phyloP scores from a whole-genome alignment of 495 filamentous ascomycete genomes.

The Aspergillus wentii region DNA sequence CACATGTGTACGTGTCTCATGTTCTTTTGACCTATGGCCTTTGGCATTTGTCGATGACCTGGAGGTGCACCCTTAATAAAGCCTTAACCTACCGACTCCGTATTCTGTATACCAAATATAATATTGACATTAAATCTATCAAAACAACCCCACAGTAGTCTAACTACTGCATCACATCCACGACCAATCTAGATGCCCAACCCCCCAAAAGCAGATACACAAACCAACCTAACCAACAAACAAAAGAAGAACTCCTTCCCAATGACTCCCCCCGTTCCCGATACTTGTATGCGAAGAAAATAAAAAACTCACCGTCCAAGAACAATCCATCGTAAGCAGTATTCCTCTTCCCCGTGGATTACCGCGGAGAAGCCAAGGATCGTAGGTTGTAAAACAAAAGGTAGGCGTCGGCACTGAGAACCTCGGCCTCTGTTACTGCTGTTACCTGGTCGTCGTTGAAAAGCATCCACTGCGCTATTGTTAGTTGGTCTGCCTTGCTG shows the following conservation, averaged over 20 bases:
- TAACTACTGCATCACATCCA: too few relatives aligned
- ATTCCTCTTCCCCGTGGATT: conserved; percentile 3
- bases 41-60: too few relatives aligned
- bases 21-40: too few relatives aligned
- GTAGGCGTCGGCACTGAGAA: conserved; percentile 78
- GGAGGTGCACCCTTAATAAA: too few relatives aligned
- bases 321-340: conserved; percentile 3
- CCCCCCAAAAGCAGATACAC: too few relatives aligned
- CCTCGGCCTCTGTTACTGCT: conserved; percentile 68
- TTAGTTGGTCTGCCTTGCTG: conserved; percentile 11
- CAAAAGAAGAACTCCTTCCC: neutral
- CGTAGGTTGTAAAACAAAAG: conserved; percentile 81
- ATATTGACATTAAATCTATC: too few relatives aligned
- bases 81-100: too few relatives aligned
- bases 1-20: too few relatives aligned
- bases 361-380: conserved; percentile 32
- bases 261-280: conserved; percentile 1
- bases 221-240: neutral
- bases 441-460: conserved; percentile 93
- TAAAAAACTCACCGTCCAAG: too few relatives aligned
- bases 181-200: too few relatives aligned
- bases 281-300: conserved; percentile 3
- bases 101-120: too few relatives aligned
- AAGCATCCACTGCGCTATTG: conserved; percentile 64
- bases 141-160: too few relatives aligned